Conservation (phyloP, 495 filamentous ascomycete genomes). For the Penicillium coffeae region DNA sequence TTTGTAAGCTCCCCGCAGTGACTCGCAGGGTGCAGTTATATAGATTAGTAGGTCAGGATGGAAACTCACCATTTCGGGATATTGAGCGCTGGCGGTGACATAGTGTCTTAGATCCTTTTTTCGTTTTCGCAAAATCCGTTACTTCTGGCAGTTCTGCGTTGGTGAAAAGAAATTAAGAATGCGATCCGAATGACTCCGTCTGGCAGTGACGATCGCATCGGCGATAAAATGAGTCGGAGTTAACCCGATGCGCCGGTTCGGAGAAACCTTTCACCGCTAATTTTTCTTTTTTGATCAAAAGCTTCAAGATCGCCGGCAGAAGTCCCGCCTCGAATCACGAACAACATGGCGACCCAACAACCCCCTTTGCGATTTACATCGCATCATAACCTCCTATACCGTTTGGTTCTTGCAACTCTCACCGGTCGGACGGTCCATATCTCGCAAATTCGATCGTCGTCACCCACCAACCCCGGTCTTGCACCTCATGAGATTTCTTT, state of each 20-base stretch:
- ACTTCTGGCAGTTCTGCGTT: too few species aligned
- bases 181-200: too few species aligned
- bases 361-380: conserved; percentile 67
- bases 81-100: conserved; percentile 56
- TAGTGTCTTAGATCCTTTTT: conserved; percentile 6
- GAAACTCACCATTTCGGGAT: conserved; percentile 74
- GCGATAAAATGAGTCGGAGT: conserved; percentile 24
- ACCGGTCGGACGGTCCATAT: conserved; percentile 87
- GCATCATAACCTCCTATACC: conserved; percentile 76
- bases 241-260: conserved; percentile 21
- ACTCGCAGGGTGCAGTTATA: conserved; percentile 21
- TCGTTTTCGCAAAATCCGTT: too few species aligned
- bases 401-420: conserved; percentile 85
- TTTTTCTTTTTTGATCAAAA: conserved; percentile 32
- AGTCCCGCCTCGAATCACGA: conserved; percentile 11
- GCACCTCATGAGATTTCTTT: conserved; percentile 91
- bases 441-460: conserved; percentile 85
- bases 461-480: conserved; percentile 79
- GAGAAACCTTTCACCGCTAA: conserved; percentile 24
- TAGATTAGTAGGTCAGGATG: background rate
- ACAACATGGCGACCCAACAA: conserved; percentile 42
- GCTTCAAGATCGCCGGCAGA: conserved; percentile 12
- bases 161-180: too few species aligned
- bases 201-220: conserved; percentile 25
- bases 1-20: conserved; percentile 11